Evolutionary conservation across 805 yeast species (phyloP).

Genomic region (Torulaspora quercuum): DNA sequence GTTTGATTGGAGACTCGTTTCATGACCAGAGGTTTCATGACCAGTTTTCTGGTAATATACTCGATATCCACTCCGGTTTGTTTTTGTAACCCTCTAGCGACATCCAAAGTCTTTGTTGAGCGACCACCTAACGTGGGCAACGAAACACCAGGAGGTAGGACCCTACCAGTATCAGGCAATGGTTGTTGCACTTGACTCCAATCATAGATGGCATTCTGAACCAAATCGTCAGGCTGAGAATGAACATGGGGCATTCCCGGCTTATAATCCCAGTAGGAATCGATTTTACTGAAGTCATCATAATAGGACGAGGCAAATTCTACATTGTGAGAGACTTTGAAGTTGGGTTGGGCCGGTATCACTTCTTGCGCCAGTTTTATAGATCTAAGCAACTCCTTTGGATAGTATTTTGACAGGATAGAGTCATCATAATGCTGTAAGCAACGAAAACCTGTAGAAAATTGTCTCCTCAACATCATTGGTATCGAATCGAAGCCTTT

Average conservation of each 20-base stretch:
- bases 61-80: constrained; percentile 64
- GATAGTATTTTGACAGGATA: constrained; percentile 65
- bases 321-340: constrained; percentile 42
- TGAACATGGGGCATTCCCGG: constrained; percentile 32
- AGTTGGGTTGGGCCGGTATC: constrained; percentile 59
- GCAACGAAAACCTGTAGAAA: constrained; percentile 19
- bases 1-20: constrained; percentile 90
- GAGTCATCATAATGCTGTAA: constrained; percentile 31
- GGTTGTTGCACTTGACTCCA: constrained; percentile 27
- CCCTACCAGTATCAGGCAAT: constrained; percentile 24
- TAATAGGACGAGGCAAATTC: constrained; percentile 67
- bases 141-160: constrained; percentile 26
- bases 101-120: constrained; percentile 26
- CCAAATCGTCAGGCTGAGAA: constrained; percentile 21
- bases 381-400: constrained; percentile 75
- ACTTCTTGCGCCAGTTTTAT: constrained; percentile 76
- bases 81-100: constrained; percentile 53
- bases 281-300: constrained; percentile 67
- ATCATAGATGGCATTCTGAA: constrained; percentile 20
- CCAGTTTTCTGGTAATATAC: constrained; percentile 54
- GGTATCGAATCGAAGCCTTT: too few species aligned
- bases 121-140: constrained; percentile 20
- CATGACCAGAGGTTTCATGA: constrained; percentile 62
- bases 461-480: constrained; percentile 23
- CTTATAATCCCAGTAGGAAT: constrained; percentile 70